These are phyloP conservation scores for Tricholoma terreum DNA, from an alignment of 768 basidiomycete species.

Conservation along the genomic window DNA sequence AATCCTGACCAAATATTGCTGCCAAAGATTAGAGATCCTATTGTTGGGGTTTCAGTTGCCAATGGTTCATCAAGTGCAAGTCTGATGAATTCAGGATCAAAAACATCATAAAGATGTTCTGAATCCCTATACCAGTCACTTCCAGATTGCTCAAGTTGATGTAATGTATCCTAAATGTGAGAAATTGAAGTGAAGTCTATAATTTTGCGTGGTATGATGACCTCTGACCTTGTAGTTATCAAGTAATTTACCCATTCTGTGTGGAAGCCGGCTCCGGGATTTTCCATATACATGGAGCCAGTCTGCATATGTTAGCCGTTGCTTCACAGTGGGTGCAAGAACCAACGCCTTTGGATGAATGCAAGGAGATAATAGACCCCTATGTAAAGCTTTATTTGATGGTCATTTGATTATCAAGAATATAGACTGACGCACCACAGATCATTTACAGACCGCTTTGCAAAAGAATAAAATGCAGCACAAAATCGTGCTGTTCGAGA, in stretches of 20 bases:
- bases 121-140: neutral
- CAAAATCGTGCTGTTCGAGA: slow-evolving; percentile 18
- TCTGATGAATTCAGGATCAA: neutral
- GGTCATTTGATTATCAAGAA: too few relatives aligned
- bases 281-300: neutral
- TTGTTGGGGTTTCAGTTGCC: too few relatives aligned
- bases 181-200: too few relatives aligned
- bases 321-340: neutral
- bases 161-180: too few relatives aligned
- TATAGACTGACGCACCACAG: slow-evolving; percentile 6
- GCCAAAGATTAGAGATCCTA: too few relatives aligned
- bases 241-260: neutral
- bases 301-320: neutral
- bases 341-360: neutral
- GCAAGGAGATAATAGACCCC: neutral
- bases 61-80: neutral
- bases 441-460: slow-evolving; percentile 1
- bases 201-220: too few relatives aligned
- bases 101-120: neutral
- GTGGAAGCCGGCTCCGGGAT: neutral
- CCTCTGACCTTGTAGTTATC: neutral
- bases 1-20: too few relatives aligned
- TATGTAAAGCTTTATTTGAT: too few relatives aligned
- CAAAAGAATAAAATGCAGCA: slow-evolving; percentile 16
- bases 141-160: neutral